These are phyloP conservation scores for Geotrichum australiense DNA, from an alignment of 1,139 yeast genomes.

Conservation along the genomic window DNA sequence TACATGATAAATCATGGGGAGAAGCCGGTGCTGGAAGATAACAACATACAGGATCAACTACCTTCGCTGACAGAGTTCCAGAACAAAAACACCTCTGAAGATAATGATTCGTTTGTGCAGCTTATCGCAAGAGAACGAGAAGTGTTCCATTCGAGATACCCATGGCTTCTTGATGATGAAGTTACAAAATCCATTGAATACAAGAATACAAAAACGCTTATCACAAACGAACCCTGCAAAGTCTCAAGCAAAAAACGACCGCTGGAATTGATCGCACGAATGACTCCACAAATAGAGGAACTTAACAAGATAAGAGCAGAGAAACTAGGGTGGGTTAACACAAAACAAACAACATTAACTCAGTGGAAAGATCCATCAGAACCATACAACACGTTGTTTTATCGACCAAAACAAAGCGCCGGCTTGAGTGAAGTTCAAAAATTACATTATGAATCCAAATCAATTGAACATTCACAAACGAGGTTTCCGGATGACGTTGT, in stretches of 20 bases:
- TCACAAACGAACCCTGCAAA: background rate
- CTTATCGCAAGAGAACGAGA: constrained; percentile 25
- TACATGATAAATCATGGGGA: constrained; percentile 15
- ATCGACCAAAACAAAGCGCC: constrained; percentile 18
- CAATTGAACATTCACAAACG: constrained; percentile 22
- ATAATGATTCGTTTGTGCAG: constrained; percentile 30
- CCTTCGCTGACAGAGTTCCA: constrained; percentile 26
- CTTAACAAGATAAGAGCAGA: constrained; percentile 12
- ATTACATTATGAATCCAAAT: constrained; percentile 15
- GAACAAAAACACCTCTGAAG: constrained; percentile 31
- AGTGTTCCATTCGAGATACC: constrained; percentile 21
- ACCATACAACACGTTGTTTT: constrained; percentile 25
- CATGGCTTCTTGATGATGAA: constrained; percentile 28
- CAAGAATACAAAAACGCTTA: background rate
- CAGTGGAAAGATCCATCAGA: constrained; percentile 15
- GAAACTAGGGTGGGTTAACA: constrained; percentile 18
- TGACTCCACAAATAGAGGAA: constrained; percentile 13
- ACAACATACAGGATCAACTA: constrained; percentile 5
- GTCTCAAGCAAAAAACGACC: background rate
- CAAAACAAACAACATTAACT: constrained; percentile 16
- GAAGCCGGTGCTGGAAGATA: constrained; percentile 12
- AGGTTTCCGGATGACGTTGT: constrained; percentile 15
- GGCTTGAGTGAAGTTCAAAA: constrained; percentile 11
- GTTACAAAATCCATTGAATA: constrained; percentile 18
- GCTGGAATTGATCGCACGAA: constrained; percentile 8